These are phyloP conservation scores for Colletotrichum cereale DNA, from an alignment of 2,329 filamentous ascomycete species.

Conservation along the genomic window DNA sequence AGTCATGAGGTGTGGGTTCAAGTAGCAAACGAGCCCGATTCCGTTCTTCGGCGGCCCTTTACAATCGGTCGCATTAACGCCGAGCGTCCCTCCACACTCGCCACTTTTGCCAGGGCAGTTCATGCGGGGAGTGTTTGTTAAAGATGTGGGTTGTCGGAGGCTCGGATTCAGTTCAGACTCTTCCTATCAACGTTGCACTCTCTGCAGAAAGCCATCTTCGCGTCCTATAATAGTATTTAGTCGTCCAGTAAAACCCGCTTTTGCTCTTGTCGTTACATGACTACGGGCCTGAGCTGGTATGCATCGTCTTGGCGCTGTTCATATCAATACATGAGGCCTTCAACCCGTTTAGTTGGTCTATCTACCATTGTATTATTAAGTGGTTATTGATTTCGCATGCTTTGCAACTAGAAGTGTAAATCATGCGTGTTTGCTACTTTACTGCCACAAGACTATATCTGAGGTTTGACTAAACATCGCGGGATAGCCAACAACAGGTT, in stretches of 20 bases:
- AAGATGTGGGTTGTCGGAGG: constrained; percentile 17
- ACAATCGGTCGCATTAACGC: constrained; percentile 12
- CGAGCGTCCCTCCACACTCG: constrained; percentile 1
- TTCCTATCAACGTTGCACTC: background rate
- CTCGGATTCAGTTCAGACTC: constrained; percentile 24
- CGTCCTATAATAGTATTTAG: no score
- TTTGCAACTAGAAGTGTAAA: no score
- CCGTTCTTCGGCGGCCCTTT: constrained; percentile 33
- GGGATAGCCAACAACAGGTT: background rate
- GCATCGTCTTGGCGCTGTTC: no score
- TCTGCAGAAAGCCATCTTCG: background rate
- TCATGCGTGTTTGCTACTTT: no score
- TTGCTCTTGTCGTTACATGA: no score
- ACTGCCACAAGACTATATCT: no score
- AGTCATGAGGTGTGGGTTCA: constrained; percentile 19
- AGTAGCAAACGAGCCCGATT: constrained; percentile 13
- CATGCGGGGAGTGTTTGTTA: constrained; percentile 7
- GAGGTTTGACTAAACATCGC: background rate
- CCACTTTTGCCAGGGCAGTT: constrained; percentile 14
- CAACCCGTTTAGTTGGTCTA: no score
- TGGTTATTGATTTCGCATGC: no score
- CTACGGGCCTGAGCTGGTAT: no score
- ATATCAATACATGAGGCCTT: no score
- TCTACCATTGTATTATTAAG: no score
- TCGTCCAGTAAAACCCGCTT: no score